Evolutionary conservation across 805 yeast species (phyloP), one percentile per base, ranked within the genome.

Genomic region (Saccharomyces mikatae): DNA sequence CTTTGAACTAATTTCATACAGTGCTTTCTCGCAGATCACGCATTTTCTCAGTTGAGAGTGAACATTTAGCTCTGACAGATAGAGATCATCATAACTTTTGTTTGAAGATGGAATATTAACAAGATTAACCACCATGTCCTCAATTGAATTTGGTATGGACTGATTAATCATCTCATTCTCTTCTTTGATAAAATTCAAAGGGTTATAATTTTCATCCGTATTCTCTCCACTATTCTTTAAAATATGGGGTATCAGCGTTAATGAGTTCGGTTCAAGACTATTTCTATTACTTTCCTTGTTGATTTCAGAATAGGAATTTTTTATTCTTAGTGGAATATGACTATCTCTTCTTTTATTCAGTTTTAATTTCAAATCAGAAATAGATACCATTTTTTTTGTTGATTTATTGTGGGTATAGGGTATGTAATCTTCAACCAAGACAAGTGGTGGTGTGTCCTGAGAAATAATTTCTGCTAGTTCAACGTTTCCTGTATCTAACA

Each of bases 1-100:
- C 21, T 62, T 51, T 8, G 60, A 59, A 57, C 86, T 71, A 66
- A 83, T 59, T 55, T 85, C 89, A 65, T 84, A 86, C 29, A 86
- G 65, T 14, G 89, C 87, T 52, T 77, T 79, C 41, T 84, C 88
- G 66, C 92, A 86, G 11, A 86, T 71, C n/a, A 83, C 80, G 63
- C 92, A 86, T 48, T 66, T 67, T 50, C 69, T 71, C 49, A 75
- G 52, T 1, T 63, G 58, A 0, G 65, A 51, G 22, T 54, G 54
- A 24, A 58, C 51, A 14, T 58, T 52, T 4, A 64, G 47, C 5
- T 58, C 57, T 1, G 57, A 55, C 14, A 67, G 50, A 51, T 67
- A 67, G 49, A 57, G 54, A 48, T 67, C 71, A 24, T 57, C 56
- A 6, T 54, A 36, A 36, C 44, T 36, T 36, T 36, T 36, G 17